Conservation (phyloP, 805 yeast genomes). For the Brettanomyces sp. region DNA sequence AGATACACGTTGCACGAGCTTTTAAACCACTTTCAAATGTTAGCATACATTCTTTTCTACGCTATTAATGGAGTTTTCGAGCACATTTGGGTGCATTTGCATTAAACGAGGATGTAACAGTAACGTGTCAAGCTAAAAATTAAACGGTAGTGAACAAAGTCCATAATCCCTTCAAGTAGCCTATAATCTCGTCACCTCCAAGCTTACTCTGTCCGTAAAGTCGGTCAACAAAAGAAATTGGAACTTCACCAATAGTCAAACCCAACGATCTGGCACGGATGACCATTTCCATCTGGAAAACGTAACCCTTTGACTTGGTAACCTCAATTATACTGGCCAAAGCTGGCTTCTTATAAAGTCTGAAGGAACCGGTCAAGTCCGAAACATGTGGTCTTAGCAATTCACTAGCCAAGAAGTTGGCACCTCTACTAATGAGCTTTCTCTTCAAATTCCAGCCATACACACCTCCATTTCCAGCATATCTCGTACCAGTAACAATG, state of each 20-base stretch:
- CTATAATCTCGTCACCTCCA: slow-evolving; percentile 75
- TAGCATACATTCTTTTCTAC: not conserved
- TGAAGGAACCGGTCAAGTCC: slow-evolving; percentile 70
- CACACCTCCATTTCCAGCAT: slow-evolving; percentile 76
- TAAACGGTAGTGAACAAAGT: slow-evolving; percentile 53
- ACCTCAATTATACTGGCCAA: slow-evolving; percentile 56
- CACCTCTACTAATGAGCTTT: slow-evolving; percentile 70
- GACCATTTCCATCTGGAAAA: slow-evolving; percentile 85
- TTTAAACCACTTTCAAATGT: slow-evolving; percentile 8
- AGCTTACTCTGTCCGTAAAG: slow-evolving; percentile 70
- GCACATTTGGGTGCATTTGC: not conserved
- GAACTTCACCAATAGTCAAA: slow-evolving; percentile 70
- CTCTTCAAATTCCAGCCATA: slow-evolving; percentile 80
- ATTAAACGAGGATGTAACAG: not conserved
- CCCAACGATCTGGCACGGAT: slow-evolving; percentile 71
- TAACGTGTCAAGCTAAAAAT: not conserved
- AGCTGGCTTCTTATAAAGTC: slow-evolving; percentile 64
- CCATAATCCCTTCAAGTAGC: slow-evolving; percentile 72
- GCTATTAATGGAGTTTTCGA: not conserved
- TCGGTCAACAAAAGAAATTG: slow-evolving; percentile 71
- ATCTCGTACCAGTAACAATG: slow-evolving; percentile 50
- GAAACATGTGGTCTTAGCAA: slow-evolving; percentile 64
- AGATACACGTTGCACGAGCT: slow-evolving; percentile 33
- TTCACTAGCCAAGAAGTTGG: slow-evolving; percentile 66
- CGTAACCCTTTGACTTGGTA: slow-evolving; percentile 70